Conservation (phyloP, 441 rosid genomes). For the Croton setiger region DNA sequence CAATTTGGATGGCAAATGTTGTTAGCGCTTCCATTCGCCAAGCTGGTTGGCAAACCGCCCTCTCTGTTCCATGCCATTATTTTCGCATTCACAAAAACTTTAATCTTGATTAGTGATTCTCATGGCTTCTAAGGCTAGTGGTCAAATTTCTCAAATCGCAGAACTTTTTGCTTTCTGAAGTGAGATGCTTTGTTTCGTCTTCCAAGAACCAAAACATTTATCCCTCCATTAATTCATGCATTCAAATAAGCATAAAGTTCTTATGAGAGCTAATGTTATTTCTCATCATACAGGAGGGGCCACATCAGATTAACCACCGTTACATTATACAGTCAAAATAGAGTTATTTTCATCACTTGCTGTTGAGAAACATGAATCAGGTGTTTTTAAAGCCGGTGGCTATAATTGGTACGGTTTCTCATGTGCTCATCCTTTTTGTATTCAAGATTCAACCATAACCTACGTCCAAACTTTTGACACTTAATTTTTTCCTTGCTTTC, state of each 20-base stretch:
- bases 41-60: background rate
- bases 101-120: no score
- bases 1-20: background rate
- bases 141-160: background rate
- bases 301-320: slow-evolving; percentile 7
- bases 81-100: background rate
- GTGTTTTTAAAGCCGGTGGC: slow-evolving; percentile 65
- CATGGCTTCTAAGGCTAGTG: background rate
- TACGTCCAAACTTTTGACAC: background rate
- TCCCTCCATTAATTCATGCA: background rate
- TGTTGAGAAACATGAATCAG: slow-evolving; percentile 54
- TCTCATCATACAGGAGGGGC: background rate
- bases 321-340: slow-evolving; percentile 13
- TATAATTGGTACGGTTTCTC: slow-evolving; percentile 49
- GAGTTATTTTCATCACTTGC: background rate
- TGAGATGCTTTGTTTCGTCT: background rate
- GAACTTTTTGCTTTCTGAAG: background rate
- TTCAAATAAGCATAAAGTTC: background rate
- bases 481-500: background rate
- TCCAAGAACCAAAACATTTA: background rate
- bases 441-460: background rate
- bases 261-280: background rate
- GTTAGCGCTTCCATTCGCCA: background rate
- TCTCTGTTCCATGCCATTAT: background rate
- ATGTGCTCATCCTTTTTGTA: background rate